A percentile compares a stretch with the other conserved stretches of the same genome.
These are phyloP conservation scores for Blastocladiella emersonii DNA, from an alignment of 371 early-diverging fungal genomes.

Conservation along the genomic window DNA sequence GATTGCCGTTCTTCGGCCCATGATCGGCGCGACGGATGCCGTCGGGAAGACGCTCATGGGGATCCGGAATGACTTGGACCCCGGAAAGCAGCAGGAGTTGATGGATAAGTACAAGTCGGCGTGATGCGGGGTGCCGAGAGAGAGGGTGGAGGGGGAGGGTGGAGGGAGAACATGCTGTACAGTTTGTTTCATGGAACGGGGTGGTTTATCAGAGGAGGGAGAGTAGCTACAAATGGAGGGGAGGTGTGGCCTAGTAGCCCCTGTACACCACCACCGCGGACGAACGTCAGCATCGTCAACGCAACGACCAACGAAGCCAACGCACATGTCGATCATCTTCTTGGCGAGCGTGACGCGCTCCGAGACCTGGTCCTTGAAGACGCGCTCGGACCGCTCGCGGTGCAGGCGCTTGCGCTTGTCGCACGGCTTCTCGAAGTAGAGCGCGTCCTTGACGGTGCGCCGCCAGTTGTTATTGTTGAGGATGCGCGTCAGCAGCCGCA, in stretches of 20 bases:
- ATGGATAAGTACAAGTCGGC: constrained; percentile 36
- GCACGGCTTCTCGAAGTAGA: not conserved
- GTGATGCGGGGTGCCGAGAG: too few species aligned
- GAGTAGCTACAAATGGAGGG: too few species aligned
- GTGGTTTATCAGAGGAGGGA: too few species aligned
- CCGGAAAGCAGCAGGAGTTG: constrained; percentile 53
- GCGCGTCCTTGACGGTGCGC: not conserved
- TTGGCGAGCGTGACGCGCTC: not conserved
- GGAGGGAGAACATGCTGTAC: too few species aligned
- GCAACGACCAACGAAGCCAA: not conserved
- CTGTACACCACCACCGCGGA: too few species aligned
- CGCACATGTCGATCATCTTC: not conserved
- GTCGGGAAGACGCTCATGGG: constrained; percentile 85
- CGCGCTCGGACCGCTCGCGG: constrained; percentile 1
- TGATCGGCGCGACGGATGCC: constrained; percentile 89
- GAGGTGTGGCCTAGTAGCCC: too few species aligned
- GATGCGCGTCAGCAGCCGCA: not conserved
- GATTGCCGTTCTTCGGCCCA: constrained; percentile 83
- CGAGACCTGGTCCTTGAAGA: not conserved
- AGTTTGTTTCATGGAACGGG: too few species aligned
- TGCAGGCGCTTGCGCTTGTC: constrained; percentile 4
- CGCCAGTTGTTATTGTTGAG: constrained; percentile 2
- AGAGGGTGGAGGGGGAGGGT: too few species aligned
- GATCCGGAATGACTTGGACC: constrained; percentile 76
- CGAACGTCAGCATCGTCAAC: too few species aligned